Percentiles rank a stretch among this genome's conserved stretches.
These are phyloP conservation scores for Rubia balearica DNA, from an alignment of 305 asterid genomes.

Conservation along the genomic window DNA sequence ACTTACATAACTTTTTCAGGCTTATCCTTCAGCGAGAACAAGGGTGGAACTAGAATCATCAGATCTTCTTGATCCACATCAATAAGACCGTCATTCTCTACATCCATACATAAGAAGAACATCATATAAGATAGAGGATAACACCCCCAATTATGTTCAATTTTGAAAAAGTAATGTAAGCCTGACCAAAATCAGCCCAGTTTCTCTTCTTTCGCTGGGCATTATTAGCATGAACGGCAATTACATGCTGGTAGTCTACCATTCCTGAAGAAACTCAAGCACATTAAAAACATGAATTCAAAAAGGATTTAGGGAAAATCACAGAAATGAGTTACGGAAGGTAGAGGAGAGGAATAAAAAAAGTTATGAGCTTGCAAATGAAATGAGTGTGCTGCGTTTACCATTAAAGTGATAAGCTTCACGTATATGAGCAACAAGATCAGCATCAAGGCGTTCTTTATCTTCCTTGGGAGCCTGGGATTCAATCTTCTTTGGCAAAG, in stretches of 20 bases:
- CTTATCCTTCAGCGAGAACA: slow-evolving; percentile 66
- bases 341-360: background rate
- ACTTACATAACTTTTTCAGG: slow-evolving; percentile 71
- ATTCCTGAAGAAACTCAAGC: slow-evolving; percentile 48
- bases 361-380: background rate
- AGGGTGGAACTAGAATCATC: slow-evolving; percentile 74
- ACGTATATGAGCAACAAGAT: slow-evolving; percentile 59
- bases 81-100: slow-evolving; percentile 50
- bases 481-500: slow-evolving; percentile 31
- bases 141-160: background rate
- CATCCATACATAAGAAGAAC: slow-evolving; percentile 20
- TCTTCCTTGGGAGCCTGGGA: slow-evolving; percentile 28
- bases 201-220: slow-evolving; percentile 65
- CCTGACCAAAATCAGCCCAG: slow-evolving; percentile 64
- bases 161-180: slow-evolving; percentile 19
- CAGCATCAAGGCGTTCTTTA: slow-evolving; percentile 52
- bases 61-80: slow-evolving; percentile 75
- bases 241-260: slow-evolving; percentile 94
- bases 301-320: background rate
- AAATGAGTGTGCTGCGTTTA: slow-evolving; percentile 18
- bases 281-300: slow-evolving; percentile 15
- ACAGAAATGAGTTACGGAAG: background rate
- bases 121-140: slow-evolving; percentile 3
- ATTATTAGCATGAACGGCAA: slow-evolving; percentile 74
- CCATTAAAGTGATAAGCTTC: slow-evolving; percentile 80